Conservation (phyloP, 331 rosid genomes). For the Rosa hybrid region DNA sequence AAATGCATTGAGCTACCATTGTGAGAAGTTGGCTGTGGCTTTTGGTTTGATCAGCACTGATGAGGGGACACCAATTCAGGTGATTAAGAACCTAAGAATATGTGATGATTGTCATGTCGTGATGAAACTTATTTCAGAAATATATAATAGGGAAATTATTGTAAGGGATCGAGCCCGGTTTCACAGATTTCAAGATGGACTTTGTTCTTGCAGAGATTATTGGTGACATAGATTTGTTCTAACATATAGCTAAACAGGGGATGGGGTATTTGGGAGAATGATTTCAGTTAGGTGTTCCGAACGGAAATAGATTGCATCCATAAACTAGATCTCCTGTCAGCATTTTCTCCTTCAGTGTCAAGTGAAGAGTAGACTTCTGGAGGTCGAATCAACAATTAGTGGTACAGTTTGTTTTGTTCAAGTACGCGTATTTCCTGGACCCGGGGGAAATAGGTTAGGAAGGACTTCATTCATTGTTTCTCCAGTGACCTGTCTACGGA, state of each 20-base stretch:
- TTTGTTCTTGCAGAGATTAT: constrained; percentile 85
- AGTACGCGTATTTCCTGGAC: neutral
- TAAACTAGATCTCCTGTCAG: neutral
- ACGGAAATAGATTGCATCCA: neutral
- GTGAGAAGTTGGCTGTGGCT: constrained; percentile 91
- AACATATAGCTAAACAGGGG: neutral
- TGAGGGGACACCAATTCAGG: constrained; percentile 72
- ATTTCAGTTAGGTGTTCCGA: neutral
- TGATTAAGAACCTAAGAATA: constrained; percentile 86
- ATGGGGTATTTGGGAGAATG: neutral
- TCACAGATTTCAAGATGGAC: constrained; percentile 74
- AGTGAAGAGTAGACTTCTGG: neutral
- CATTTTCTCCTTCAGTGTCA: neutral
- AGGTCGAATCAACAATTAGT: neutral
- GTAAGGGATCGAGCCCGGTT: constrained; percentile 86
- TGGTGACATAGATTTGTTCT: constrained; percentile 48
- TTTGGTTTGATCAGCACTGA: constrained; percentile 71
- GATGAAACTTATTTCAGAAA: constrained; percentile 60
- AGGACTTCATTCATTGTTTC: neutral
- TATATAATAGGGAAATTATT: constrained; percentile 69
- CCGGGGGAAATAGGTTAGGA: neutral
- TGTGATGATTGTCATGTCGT: constrained; percentile 82
- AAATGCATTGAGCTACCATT: constrained; percentile 72
- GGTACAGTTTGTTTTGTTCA: neutral
- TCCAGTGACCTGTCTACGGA: neutral